These are phyloP conservation scores for Crithidia fasciculata DNA, from an alignment of 208 protist genomes.

Conservation along the genomic window DNA sequence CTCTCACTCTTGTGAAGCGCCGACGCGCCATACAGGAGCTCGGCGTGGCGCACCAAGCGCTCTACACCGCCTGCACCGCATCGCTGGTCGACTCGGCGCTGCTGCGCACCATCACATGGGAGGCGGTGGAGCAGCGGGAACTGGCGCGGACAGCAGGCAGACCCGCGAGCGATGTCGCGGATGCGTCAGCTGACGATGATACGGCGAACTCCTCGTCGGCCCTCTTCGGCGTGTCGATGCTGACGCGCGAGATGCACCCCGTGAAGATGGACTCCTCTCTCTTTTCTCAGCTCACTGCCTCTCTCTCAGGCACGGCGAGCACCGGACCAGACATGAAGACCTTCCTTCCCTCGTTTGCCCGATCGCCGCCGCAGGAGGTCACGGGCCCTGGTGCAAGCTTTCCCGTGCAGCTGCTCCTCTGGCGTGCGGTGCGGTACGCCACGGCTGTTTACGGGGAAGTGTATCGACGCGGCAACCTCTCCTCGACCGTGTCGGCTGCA, in stretches of 20 bases:
- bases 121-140: slow-evolving; percentile 1
- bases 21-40: slow-evolving; percentile 31
- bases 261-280: slow-evolving; percentile 14
- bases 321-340: not conserved
- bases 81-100: slow-evolving; percentile 32
- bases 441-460: slow-evolving; percentile 66
- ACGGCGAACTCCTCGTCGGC: not conserved
- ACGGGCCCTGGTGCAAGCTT: slow-evolving; percentile 9
- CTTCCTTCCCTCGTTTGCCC: not conserved
- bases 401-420: slow-evolving; percentile 46
- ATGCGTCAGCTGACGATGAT: not conserved
- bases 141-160: not conserved
- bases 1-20: slow-evolving; percentile 29
- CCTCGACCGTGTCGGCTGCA: slow-evolving; percentile 34
- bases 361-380: not conserved
- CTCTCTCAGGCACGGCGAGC: not conserved
- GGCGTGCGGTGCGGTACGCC: slow-evolving; percentile 61
- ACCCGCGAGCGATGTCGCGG: no score
- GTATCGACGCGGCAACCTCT: slow-evolving; percentile 55
- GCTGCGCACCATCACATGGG: slow-evolving; percentile 24
- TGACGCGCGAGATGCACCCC: slow-evolving; percentile 15
- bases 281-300: slow-evolving; percentile 21
- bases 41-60: slow-evolving; percentile 28
- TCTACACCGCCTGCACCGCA: slow-evolving; percentile 35
- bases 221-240: not conserved